These are phyloP conservation scores for Triticum urartu DNA, from an alignment of 176 grass and related monocot species.

Conservation along the genomic window DNA sequence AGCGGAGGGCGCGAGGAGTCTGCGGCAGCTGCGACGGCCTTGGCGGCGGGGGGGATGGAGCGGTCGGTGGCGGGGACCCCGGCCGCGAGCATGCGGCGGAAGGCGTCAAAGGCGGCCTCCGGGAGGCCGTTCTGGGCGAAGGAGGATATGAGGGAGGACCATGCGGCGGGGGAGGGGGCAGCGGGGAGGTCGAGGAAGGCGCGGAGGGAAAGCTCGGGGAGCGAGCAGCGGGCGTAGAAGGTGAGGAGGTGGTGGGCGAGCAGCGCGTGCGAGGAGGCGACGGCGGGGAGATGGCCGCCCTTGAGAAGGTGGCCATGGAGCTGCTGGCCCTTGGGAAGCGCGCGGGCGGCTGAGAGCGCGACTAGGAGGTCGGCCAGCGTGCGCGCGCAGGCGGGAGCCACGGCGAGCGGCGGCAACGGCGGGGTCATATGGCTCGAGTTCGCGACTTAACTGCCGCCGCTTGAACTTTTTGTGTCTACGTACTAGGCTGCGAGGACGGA, in stretches of 20 bases:
- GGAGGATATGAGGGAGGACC: slow-evolving; percentile 74
- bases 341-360: slow-evolving; percentile 54
- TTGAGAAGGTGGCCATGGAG: slow-evolving; percentile 77
- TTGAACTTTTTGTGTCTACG: background rate
- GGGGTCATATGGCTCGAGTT: background rate
- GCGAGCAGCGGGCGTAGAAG: slow-evolving; percentile 73
- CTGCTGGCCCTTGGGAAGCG: slow-evolving; percentile 77
- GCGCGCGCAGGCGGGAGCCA: slow-evolving; percentile 27
- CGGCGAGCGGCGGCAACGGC: background rate
- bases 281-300: slow-evolving; percentile 59
- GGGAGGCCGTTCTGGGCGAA: slow-evolving; percentile 70
- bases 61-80: slow-evolving; percentile 62
- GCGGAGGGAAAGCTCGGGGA: slow-evolving; percentile 59
- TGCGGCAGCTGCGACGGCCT: slow-evolving; percentile 46
- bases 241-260: slow-evolving; percentile 86
- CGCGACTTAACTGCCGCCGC: background rate
- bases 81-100: slow-evolving; percentile 62
- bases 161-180: slow-evolving; percentile 51
- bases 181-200: slow-evolving; percentile 70
- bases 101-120: slow-evolving; percentile 44
- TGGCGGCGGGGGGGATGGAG: slow-evolving; percentile 67
- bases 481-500: too few relatives aligned
- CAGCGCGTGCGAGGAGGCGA: slow-evolving; percentile 43
- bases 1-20: slow-evolving; percentile 27
- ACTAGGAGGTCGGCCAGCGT: slow-evolving; percentile 52